phyloP scores from a whole-genome alignment of 768 basidiomycete species.

The Amanita pseudoporphyria region DNA sequence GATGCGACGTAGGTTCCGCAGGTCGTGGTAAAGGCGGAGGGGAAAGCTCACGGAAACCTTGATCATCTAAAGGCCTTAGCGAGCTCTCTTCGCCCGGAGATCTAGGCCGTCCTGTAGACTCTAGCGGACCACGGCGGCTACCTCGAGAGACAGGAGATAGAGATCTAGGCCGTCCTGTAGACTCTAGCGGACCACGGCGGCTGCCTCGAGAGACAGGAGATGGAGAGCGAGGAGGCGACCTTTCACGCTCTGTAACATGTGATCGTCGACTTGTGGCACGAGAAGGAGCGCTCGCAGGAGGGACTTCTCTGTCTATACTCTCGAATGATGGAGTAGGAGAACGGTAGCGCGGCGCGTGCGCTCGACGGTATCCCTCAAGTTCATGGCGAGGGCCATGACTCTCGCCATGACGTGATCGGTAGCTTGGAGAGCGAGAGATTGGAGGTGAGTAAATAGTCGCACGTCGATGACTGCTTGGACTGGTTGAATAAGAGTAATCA shows the following conservation, averaged over 20 bases:
- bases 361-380: neutral
- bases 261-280: neutral
- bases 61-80: neutral
- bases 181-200: neutral
- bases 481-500: neutral
- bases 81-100: neutral
- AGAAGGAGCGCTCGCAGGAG: neutral
- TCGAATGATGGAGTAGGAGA: neutral
- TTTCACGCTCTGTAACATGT: neutral
- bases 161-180: neutral
- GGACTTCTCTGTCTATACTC: neutral
- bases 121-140: neutral
- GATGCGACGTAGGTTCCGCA: constrained; percentile 7
- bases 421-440: constrained; percentile 5
- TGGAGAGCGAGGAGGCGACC: neutral
- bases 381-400: neutral
- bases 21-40: constrained; percentile 6
- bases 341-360: neutral
- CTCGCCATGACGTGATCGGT: neutral
- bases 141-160: neutral
- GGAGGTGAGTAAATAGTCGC: constrained; percentile 1
- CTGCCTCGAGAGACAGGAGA: neutral
- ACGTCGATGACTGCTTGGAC: neutral
- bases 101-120: neutral
- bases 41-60: neutral